Percentiles rank a stretch among this genome's conserved stretches.
phyloP scores from a whole-genome alignment of 1,284 basidiomycete species.

The Taiwanofungus camphoratus region DNA sequence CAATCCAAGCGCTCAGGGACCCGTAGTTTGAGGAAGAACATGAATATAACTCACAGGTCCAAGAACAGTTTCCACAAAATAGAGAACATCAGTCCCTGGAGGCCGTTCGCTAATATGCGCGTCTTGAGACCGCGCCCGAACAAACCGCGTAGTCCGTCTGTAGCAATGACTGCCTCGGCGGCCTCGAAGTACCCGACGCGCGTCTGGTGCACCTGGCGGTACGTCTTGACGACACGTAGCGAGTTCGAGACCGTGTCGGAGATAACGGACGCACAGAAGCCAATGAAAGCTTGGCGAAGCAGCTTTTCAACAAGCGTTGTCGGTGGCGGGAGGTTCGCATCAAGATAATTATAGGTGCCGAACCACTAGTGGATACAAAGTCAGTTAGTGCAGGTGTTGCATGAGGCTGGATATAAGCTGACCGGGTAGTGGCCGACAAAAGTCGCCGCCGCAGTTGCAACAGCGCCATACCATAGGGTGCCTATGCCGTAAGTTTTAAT shows the following conservation, averaged over 20 bases:
- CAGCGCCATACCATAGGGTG: constrained; percentile 81
- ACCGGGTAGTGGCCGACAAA: constrained; percentile 88
- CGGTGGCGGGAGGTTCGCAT: constrained; percentile 52
- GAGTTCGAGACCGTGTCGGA: constrained; percentile 85
- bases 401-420: constrained; percentile 17
- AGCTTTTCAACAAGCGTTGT: constrained; percentile 54
- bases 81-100: constrained; percentile 83
- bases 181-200: constrained; percentile 71
- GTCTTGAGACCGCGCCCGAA: constrained; percentile 83
- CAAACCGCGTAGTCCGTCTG: constrained; percentile 61
- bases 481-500: constrained; percentile 70
- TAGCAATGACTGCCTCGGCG: constrained; percentile 57
- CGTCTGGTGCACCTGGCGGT: constrained; percentile 80
- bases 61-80: constrained; percentile 82
- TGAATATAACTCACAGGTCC: constrained; percentile 58
- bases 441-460: constrained; percentile 85
- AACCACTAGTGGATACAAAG: constrained; percentile 49
- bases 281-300: constrained; percentile 77
- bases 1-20: not conserved
- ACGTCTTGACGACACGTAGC: constrained; percentile 88
- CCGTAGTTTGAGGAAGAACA: not conserved
- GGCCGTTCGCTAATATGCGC: constrained; percentile 76
- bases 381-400: not conserved
- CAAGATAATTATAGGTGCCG: constrained; percentile 80
- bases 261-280: constrained; percentile 75